Base-by-base conservation (phyloP, 306 rosid species). In the Vachellia collinsii region DNA sequence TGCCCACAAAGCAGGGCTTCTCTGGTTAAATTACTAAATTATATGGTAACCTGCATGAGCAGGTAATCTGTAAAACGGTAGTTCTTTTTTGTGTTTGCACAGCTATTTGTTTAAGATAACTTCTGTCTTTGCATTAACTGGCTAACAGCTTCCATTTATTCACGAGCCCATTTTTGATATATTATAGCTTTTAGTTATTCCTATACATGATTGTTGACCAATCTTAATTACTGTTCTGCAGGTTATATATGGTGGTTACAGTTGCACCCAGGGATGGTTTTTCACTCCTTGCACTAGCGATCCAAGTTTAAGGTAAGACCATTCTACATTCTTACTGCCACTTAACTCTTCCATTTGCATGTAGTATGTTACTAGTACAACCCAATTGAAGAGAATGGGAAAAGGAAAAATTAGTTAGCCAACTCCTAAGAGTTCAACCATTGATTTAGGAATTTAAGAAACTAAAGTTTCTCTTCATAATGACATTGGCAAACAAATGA, bases 261-360 rank as follows among this genome's bases (percentile, higher is more conserved):
- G 92, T 64, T 96, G 99, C 65, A 85, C 91, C 50, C 99, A 96
- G 68, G 99, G 99, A n/a, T 96, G 99, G 98, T 92, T 96, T 90
- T 84, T 96, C 88, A 93, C 99, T 25, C 94, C 98, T 64, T 96
- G 98, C 86, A 9, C 88, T 11, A 88, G 94, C 76, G 88, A 86
- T 65, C 99, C 99, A 34, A 43, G 90, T 80, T 93, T 93, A 87
- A 93, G 99, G 99, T 93, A 23, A 69, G 87, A 77, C 29, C 70
- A 44, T 78, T 66, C 79, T 54, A 64, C 29, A 63, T 63, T 63
- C 8, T 29, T 13, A 5, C 12, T 13, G n/a, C 42, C 10, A 1
- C 68, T 63, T 34, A 5, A 25, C n/a, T 25, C 41, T 29, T 41
- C 34, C 29, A 12, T 20, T 25, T 22, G 7, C 38, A 9, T 58